Base-by-base conservation (phyloP, 306 rosid species). In the Fragaria ananassa region DNA sequence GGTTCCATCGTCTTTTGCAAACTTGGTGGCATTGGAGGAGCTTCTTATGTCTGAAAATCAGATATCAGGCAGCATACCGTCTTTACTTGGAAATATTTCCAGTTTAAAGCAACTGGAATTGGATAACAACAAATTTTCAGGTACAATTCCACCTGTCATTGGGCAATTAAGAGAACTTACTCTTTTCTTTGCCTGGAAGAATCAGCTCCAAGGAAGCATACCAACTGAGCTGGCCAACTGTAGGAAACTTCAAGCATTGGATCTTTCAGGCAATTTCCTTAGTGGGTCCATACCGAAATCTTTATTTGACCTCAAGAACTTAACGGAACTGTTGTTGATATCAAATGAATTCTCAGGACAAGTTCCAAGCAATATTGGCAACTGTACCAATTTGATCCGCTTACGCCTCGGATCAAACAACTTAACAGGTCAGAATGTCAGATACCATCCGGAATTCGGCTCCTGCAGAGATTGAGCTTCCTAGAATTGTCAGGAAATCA, bases 171-270 rank as follows among this genome's bases (percentile, higher is more conserved):
- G 87, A 83, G 88, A 94, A 51, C 97, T 94, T 45, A 85, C 89
- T 64, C 80, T 88, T 72, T 91, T 94, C 88, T 91, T 56, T 84
- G 98, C 97, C 29, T 94, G 98, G 98, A 88, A 91, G 86, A 94
- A 94, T 84, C 86, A 85, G 76, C 96, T 94, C 37, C 34, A 74
- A 34, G 98, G 97, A 83, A 90, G 86, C 71, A 86, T 94, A 82
- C 97, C 98, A 18, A 37, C 81, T 27, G 96, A 91, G 79, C 81
- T 94, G 39, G 86, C 90, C 67, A 80, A 83, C 81, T 94, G 98
- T 72, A 78, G 91, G 82, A 90, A 91, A 83, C 97, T 94, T 80
- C 88, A 91, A 76, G 97, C 98, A 29, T 65, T 94, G 80, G 98
- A 94, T 81, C 98, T 94, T 70, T 94, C 98, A 0, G 91, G 91